A percentile compares a stretch with the other conserved stretches of the same genome.
Conservation (phyloP, 2,329 filamentous ascomycete species). For the Diaporthe citrichinensis region DNA sequence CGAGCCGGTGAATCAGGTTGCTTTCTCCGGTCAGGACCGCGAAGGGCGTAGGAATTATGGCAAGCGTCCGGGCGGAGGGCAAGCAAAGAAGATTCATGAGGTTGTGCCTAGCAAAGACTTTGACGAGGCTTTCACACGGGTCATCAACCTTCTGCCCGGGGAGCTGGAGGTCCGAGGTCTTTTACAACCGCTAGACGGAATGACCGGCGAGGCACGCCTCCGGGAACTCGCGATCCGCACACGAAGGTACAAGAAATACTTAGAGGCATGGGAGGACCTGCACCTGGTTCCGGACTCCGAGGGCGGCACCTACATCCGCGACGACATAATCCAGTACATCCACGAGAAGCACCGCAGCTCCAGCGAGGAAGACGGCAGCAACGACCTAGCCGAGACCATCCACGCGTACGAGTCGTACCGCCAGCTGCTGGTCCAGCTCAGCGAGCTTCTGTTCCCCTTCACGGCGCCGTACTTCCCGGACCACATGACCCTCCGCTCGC, state of each 20-base stretch:
- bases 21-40: not conserved
- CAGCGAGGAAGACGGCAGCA: slow-evolving; percentile 38
- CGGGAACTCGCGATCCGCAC: slow-evolving; percentile 56
- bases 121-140: slow-evolving; percentile 44
- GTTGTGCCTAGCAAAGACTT: slow-evolving; percentile 39
- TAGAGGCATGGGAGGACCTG: slow-evolving; percentile 57
- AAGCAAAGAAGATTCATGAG: not conserved
- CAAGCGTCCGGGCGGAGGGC: not conserved
- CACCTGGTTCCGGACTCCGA: slow-evolving; percentile 49
- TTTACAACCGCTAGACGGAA: slow-evolving; percentile 52
- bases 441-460: slow-evolving; percentile 55
- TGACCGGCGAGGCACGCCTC: slow-evolving; percentile 55
- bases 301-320: slow-evolving; percentile 55
- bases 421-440: slow-evolving; percentile 55
- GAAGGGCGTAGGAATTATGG: not conserved
- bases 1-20: not conserved
- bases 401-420: slow-evolving; percentile 59
- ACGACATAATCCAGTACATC: slow-evolving; percentile 57
- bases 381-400: slow-evolving; percentile 50
- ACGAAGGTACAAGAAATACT: slow-evolving; percentile 55
- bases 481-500: slow-evolving; percentile 59
- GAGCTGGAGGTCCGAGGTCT: slow-evolving; percentile 53
- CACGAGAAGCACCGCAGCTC: slow-evolving; percentile 45
- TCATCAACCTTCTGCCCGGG: slow-evolving; percentile 50
- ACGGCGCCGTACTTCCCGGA: slow-evolving; percentile 59